These are phyloP conservation scores for Aegle marmelos DNA, from an alignment of 345 rosid species.

Conservation along the genomic window DNA sequence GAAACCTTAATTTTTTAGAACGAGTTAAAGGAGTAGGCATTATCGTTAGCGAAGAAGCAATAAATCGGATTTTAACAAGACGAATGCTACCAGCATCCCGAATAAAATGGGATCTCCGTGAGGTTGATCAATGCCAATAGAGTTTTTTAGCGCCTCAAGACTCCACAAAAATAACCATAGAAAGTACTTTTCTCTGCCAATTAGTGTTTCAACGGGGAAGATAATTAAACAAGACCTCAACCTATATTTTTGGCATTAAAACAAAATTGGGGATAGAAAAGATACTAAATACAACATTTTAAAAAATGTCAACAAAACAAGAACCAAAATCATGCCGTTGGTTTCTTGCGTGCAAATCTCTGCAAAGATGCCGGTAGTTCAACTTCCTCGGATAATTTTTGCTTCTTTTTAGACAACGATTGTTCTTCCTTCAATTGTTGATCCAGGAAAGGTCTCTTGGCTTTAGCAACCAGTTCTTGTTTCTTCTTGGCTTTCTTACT, in stretches of 20 bases:
- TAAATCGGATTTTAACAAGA: no score
- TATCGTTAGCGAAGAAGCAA: no score
- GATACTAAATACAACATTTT: not conserved
- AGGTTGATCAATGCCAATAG: not conserved
- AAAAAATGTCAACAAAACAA: not conserved
- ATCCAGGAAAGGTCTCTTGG: conserved; percentile 71
- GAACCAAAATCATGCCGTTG: not conserved
- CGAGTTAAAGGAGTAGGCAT: not conserved
- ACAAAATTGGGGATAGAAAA: not conserved
- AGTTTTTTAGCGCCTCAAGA: not conserved
- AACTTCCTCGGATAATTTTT: conserved; percentile 37
- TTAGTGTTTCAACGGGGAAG: not conserved
- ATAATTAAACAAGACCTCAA: not conserved
- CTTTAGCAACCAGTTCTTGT: conserved; percentile 46
- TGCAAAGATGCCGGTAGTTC: conserved; percentile 56
- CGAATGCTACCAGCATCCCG: no score
- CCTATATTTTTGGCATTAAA: not conserved
- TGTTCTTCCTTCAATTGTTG: conserved; percentile 33
- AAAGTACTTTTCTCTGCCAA: not conserved
- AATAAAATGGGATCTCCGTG: no score
- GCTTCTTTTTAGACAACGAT: conserved; percentile 48
- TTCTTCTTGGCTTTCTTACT: conserved; percentile 67
- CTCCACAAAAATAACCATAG: not conserved
- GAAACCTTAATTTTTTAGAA: no score
- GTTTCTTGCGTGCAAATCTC: conserved; percentile 50